Percentiles rank a stretch among this genome's conserved stretches.
phyloP scores from a whole-genome alignment of 1,284 basidiomycete species.

The Trichosporon sp. region DNA sequence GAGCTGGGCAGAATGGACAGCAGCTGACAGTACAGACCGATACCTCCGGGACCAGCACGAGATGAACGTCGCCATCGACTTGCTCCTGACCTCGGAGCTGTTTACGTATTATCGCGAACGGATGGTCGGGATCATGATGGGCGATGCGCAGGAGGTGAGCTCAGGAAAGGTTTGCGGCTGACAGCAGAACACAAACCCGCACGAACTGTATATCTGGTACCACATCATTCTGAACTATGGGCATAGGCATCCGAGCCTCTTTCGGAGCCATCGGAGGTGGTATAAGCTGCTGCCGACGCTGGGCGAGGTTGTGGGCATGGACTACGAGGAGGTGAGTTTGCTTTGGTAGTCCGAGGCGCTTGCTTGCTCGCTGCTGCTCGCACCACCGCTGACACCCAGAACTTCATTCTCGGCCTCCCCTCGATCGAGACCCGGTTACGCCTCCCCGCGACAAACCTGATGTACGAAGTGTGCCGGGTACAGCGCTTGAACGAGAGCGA shows the following conservation, averaged over 20 bases:
- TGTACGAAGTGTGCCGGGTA: conserved; percentile 89
- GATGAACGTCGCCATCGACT: conserved; percentile 73
- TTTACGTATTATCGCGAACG: conserved; percentile 84
- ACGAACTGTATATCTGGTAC: conserved; percentile 78
- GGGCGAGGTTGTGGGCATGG: conserved; percentile 61
- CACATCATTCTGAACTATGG: conserved; percentile 76
- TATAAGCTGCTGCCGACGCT: conserved; percentile 74
- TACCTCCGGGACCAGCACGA: conserved; percentile 79
- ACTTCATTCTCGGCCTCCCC: conserved; percentile 49
- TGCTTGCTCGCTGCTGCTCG: too few relatives aligned
- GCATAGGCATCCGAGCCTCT: conserved; percentile 67
- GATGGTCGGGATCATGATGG: conserved; percentile 74
- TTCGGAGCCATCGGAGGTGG: conserved; percentile 79
- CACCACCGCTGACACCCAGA: conserved; percentile 18
- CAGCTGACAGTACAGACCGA: conserved; percentile 62
- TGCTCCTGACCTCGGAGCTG: conserved; percentile 77
- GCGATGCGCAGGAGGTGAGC: conserved; percentile 67
- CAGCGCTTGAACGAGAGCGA: conserved; percentile 77
- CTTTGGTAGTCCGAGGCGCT: too few relatives aligned
- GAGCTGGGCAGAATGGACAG: background rate
- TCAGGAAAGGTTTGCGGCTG: background rate
- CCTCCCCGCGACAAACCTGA: conserved; percentile 69
- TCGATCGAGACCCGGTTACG: conserved; percentile 80
- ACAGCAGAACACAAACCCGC: conserved; percentile 79
- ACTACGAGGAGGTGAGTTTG: conserved; percentile 44